Conservation (phyloP, 2,329 filamentous ascomycete genomes). For the Trichoderma endophyticum region DNA sequence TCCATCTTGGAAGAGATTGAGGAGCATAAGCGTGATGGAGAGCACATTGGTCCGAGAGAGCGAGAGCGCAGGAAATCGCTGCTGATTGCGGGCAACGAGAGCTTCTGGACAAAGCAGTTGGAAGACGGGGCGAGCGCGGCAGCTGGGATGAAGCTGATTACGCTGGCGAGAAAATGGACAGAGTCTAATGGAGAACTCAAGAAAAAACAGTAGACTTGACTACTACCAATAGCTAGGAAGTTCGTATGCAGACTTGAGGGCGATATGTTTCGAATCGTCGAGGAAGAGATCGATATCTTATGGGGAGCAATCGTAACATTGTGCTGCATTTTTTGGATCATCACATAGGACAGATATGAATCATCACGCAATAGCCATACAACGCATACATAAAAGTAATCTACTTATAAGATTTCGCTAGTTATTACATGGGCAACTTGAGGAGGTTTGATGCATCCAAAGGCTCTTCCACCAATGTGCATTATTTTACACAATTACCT, state of each 20-base stretch:
- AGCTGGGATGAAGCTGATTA: slow-evolving; percentile 35
- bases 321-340: no score
- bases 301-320: no score
- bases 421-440: no score
- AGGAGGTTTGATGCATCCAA: no score
- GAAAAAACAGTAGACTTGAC: neutral
- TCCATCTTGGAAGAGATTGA: slow-evolving; percentile 41
- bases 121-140: slow-evolving; percentile 38
- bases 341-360: no score
- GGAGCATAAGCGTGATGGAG: slow-evolving; percentile 33
- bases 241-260: neutral
- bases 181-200: slow-evolving; percentile 3
- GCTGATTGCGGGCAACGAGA: slow-evolving; percentile 31
- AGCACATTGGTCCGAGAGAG: slow-evolving; percentile 35
- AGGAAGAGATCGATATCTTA: no score
- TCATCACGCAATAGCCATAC: no score
- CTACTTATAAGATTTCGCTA: no score
- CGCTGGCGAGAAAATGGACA: slow-evolving; percentile 28
- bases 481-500: no score
- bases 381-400: no score
- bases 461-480: no score
- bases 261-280: neutral
- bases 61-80: slow-evolving; percentile 39
- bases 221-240: neutral
- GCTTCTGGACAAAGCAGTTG: slow-evolving; percentile 43